A percentile compares a stretch with the other conserved stretches of the same genome.
phyloP scores from a whole-genome alignment of 306 rosid species.

The Acacia melanoxylon region DNA sequence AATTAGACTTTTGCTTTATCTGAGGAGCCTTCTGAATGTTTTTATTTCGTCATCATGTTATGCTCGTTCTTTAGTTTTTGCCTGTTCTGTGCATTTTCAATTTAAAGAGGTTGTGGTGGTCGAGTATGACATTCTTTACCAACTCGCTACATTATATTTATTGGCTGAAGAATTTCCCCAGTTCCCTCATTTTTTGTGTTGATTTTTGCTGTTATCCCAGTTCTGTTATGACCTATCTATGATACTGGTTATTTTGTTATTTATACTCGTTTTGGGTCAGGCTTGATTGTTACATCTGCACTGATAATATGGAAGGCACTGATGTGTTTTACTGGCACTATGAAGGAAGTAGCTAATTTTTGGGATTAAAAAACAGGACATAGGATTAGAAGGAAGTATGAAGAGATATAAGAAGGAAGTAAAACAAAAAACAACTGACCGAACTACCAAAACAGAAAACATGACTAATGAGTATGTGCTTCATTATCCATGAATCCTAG shows the following conservation, averaged over 20 bases:
- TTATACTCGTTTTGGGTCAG: conserved; percentile 40
- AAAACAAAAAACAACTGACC: too few relatives aligned
- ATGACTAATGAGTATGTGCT: too few relatives aligned
- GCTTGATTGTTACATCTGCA: conserved; percentile 83
- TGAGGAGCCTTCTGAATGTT: background rate
- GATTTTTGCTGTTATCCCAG: background rate
- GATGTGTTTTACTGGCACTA: conserved; percentile 76
- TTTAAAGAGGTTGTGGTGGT: background rate
- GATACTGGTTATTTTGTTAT: background rate
- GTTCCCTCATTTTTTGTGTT: background rate
- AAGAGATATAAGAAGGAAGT: too few relatives aligned
- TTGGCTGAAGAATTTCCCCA: background rate
- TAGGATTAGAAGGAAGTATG: too few relatives aligned
- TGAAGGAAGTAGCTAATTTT: too few relatives aligned
- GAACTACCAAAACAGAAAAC: too few relatives aligned
- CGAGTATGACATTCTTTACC: background rate
- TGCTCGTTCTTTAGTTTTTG: background rate
- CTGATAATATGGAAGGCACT: conserved; percentile 84
- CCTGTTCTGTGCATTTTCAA: background rate
- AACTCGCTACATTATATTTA: background rate
- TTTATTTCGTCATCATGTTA: background rate
- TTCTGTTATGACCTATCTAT: background rate
- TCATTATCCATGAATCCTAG: too few relatives aligned
- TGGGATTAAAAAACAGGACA: too few relatives aligned
- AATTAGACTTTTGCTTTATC: background rate